Percentiles rank a stretch among this genome's conserved stretches.
phyloP scores from a whole-genome alignment of 169 alveolate species.

The Babesia sp. region DNA sequence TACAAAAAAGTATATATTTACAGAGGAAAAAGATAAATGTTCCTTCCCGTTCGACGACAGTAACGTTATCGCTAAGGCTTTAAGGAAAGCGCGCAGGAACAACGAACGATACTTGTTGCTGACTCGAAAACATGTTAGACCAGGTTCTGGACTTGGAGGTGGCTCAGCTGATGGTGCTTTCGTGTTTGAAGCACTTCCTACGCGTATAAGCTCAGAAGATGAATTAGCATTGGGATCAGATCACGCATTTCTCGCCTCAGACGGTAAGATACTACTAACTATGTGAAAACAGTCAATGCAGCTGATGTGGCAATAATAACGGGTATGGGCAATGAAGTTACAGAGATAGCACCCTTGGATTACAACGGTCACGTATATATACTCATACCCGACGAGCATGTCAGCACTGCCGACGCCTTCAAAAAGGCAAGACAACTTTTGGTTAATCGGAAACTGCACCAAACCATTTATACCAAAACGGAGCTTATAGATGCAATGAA shows the following conservation, averaged over 20 bases:
- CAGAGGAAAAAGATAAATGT: too few relatives aligned
- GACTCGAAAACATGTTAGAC: conserved; percentile 61
- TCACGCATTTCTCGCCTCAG: conserved; percentile 56
- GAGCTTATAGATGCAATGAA: neutral
- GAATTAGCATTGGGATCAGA: conserved; percentile 70
- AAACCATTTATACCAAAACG: neutral
- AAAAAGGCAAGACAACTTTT: conserved; percentile 28
- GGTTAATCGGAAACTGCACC: neutral
- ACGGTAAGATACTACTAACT: conserved; percentile 10
- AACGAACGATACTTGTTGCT: conserved; percentile 64
- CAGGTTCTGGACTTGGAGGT: conserved; percentile 79
- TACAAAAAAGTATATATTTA: neutral
- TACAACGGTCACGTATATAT: conserved; percentile 38
- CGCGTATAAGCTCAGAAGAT: conserved; percentile 26
- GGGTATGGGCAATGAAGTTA: conserved; percentile 53
- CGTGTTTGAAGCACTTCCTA: conserved; percentile 47
- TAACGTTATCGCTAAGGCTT: conserved; percentile 51
- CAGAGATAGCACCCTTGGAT: neutral
- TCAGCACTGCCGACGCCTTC: conserved; percentile 29
- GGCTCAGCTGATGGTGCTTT: conserved; percentile 78
- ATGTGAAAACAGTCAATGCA: neutral
- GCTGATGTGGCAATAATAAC: conserved; percentile 31
- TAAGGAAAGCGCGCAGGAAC: conserved; percentile 28
- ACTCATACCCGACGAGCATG: conserved; percentile 57
- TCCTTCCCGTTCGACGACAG: conserved; percentile 57